Conservation (phyloP, 2,329 filamentous ascomycete species). For the Aspergillus sp. region DNA sequence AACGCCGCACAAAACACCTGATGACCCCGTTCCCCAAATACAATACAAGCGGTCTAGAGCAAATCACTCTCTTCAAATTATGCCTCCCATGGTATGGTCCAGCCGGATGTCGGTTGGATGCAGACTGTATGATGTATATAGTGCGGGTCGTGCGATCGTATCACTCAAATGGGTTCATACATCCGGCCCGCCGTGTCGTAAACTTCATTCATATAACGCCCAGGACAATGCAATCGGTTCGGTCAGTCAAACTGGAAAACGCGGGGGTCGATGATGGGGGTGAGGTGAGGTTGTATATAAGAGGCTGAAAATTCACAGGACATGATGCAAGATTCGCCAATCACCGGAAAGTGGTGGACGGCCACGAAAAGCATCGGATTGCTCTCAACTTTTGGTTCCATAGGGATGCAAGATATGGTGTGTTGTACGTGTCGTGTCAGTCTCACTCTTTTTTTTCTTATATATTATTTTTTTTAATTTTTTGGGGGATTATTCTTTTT, state of each 20-base stretch:
- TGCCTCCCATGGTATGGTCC: slow-evolving; percentile 15
- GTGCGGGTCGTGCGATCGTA: slow-evolving; percentile 1
- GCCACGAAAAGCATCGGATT: background rate
- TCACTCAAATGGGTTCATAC: slow-evolving; percentile 25
- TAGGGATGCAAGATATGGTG: background rate
- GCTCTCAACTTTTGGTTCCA: background rate
- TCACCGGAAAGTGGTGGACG: background rate
- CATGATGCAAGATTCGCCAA: background rate
- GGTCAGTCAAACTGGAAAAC: background rate
- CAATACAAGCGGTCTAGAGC: slow-evolving; percentile 28
- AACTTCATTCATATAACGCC: slow-evolving; percentile 32
- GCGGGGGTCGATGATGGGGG: background rate
- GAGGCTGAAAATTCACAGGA: background rate
- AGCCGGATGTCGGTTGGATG: slow-evolving; percentile 15
- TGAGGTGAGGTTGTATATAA: background rate
- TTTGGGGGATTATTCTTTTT: background rate
- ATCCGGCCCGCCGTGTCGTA: slow-evolving; percentile 31
- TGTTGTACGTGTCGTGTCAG: background rate
- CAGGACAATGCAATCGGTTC: slow-evolving; percentile 14
- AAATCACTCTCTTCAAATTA: slow-evolving; percentile 13
- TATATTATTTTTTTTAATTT: background rate
- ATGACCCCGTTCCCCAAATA: slow-evolving; percentile 21
- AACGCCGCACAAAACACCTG: slow-evolving; percentile 14
- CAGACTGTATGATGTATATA: slow-evolving; percentile 9
- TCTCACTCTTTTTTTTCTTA: too few species aligned